These are phyloP conservation scores for Wallacemonas sp. DNA, from an alignment of 208 protist species.

Conservation along the genomic window DNA sequence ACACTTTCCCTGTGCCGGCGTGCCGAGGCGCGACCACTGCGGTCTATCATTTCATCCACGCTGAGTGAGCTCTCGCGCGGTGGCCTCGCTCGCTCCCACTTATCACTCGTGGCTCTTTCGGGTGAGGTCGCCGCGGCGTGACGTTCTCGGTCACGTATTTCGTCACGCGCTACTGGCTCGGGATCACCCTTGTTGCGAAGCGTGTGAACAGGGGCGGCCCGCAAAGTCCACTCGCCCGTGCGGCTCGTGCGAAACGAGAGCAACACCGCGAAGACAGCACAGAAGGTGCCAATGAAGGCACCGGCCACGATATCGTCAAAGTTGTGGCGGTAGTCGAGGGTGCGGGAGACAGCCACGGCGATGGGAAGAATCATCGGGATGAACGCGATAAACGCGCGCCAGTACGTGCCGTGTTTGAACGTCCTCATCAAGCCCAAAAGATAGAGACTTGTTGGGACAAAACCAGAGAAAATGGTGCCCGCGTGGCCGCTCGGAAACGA, in stretches of 20 bases:
- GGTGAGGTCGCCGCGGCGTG: too few relatives aligned
- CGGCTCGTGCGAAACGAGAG: conserved; percentile 26
- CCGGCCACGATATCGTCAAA: conserved; percentile 84
- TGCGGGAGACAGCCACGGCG: conserved; percentile 68
- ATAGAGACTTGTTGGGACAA: conserved; percentile 67
- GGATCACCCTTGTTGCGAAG: neutral
- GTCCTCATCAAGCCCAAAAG: conserved; percentile 54
- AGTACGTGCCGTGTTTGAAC: conserved; percentile 44
- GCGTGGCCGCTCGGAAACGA: conserved; percentile 93
- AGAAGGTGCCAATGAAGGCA: conserved; percentile 49
- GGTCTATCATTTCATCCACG: too few relatives aligned
- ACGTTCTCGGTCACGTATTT: too few relatives aligned
- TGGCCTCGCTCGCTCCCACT: too few relatives aligned
- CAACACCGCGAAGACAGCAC: conserved; percentile 40
- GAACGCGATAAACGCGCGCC: conserved; percentile 40
- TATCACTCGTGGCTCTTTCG: too few relatives aligned
- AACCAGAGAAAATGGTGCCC: conserved; percentile 75
- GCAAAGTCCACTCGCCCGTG: conserved; percentile 45
- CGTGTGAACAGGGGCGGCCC: conserved; percentile 27
- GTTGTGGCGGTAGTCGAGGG: conserved; percentile 80
- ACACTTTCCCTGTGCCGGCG: too few relatives aligned
- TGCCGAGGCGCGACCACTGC: too few relatives aligned
- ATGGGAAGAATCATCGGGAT: conserved; percentile 61
- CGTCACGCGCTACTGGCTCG: too few relatives aligned
- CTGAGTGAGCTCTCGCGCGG: too few relatives aligned